Conservation (phyloP, 2,329 filamentous ascomycete species). For the Tothia fuscella region DNA sequence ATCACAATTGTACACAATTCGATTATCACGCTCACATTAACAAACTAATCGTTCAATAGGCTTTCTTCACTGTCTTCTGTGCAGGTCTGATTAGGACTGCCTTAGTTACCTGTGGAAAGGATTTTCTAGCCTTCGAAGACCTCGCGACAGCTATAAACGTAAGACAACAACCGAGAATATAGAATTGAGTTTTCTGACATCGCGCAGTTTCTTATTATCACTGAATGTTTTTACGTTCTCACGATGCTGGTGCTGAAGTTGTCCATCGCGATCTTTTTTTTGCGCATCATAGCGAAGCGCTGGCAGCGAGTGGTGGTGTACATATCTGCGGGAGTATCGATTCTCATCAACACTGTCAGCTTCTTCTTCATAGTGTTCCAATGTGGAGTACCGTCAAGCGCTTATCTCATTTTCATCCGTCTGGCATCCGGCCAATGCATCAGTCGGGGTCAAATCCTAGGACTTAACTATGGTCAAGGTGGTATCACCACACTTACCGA, state of each 20-base stretch:
- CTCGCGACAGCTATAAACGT: slow-evolving; percentile 21
- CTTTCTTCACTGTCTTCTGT: slow-evolving; percentile 24
- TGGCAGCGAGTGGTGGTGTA: slow-evolving; percentile 26
- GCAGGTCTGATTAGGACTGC: slow-evolving; percentile 16
- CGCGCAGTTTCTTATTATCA: slow-evolving; percentile 22
- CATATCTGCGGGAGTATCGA: slow-evolving; percentile 17
- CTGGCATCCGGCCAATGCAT: slow-evolving; percentile 7
- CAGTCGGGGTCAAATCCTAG: not conserved
- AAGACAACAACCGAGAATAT: not conserved
- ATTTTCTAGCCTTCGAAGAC: slow-evolving; percentile 14
- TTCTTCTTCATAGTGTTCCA: slow-evolving; percentile 21
- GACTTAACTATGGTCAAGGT: slow-evolving; percentile 13
- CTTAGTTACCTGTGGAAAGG: slow-evolving; percentile 10
- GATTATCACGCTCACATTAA: not conserved
- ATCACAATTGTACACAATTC: slow-evolving; percentile 24
- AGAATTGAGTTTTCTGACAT: not conserved
- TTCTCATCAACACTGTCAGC: slow-evolving; percentile 22
- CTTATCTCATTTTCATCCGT: not conserved
- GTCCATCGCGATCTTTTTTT: slow-evolving; percentile 33
- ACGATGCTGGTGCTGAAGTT: slow-evolving; percentile 32
- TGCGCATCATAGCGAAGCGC: slow-evolving; percentile 28
- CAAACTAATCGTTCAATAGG: slow-evolving; percentile 14
- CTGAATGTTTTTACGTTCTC: slow-evolving; percentile 28
- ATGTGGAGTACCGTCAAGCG: slow-evolving; percentile 16
- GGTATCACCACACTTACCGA: slow-evolving; percentile 27